phyloP scores from a whole-genome alignment of 768 basidiomycete genomes.

The Rhodocollybia butyracea region DNA sequence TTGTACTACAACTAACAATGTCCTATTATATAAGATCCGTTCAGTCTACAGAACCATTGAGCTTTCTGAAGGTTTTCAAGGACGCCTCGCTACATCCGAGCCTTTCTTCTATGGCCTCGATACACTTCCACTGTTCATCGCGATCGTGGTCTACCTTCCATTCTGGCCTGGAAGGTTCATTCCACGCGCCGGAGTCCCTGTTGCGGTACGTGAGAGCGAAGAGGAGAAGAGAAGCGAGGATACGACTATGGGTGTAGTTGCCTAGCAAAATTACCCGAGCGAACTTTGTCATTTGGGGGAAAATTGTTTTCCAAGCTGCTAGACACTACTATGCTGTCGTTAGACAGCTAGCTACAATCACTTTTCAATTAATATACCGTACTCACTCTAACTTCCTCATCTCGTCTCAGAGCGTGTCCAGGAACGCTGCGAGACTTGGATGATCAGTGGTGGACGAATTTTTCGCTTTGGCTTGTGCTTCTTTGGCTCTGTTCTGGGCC shows the following conservation, averaged over 20 bases:
- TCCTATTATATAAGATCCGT: constrained; percentile 45
- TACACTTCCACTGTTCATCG: constrained; percentile 62
- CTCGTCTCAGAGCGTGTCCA: constrained; percentile 21
- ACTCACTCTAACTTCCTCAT: constrained; percentile 27
- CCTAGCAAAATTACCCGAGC: neutral
- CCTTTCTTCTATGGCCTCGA: constrained; percentile 65
- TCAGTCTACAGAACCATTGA: constrained; percentile 48
- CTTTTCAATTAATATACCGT: too few relatives aligned
- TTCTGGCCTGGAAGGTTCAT: constrained; percentile 70
- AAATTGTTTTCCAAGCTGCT: too few relatives aligned
- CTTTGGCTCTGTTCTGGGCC: constrained; percentile 49
- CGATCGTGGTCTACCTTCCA: constrained; percentile 49
- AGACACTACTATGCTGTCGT: too few relatives aligned
- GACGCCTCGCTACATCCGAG: constrained; percentile 56
- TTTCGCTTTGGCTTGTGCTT: constrained; percentile 35
- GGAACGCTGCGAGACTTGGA: constrained; percentile 49
- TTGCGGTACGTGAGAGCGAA: constrained; percentile 7
- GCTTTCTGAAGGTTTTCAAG: constrained; percentile 48
- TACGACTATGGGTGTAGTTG: neutral
- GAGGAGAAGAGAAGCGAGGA: constrained; percentile 9
- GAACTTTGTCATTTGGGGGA: neutral
- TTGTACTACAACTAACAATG: neutral
- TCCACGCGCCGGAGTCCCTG: neutral
- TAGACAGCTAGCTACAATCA: too few relatives aligned
- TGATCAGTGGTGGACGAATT: constrained; percentile 23